These are phyloP conservation scores for Komagataella mondaviorum DNA, from an alignment of 805 yeast species.

Conservation along the genomic window DNA sequence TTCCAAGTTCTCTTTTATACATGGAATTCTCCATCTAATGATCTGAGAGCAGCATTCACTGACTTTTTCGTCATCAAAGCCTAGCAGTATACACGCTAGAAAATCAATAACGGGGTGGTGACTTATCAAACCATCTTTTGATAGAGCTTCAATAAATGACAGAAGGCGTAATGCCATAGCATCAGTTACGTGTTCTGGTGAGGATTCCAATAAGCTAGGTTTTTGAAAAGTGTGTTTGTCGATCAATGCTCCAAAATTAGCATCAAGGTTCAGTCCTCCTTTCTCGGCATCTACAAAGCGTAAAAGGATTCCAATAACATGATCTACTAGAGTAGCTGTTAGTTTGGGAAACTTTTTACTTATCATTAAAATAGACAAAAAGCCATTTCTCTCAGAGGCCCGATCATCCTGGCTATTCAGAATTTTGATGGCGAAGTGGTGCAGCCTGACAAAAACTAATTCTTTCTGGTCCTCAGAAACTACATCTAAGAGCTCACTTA, in stretches of 20 bases:
- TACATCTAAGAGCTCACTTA: not conserved
- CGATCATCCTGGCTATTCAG: not conserved
- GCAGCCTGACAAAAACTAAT: not conserved
- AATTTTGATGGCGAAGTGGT: not conserved
- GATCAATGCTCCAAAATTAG: not conserved
- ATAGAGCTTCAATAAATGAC: not conserved
- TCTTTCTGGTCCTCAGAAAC: not conserved
- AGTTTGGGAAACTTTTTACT: not conserved
- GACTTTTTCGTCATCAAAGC: not conserved
- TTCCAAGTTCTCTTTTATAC: not conserved
- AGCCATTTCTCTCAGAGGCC: not conserved
- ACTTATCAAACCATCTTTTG: not conserved
- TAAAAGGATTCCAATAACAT: not conserved
- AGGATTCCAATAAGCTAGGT: not conserved
- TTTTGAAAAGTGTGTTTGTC: not conserved
- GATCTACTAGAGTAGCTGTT: not conserved
- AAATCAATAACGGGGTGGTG: not conserved
- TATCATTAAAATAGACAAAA: not conserved
- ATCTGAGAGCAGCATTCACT: not conserved
- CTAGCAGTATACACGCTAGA: not conserved
- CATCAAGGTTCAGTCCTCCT: not conserved
- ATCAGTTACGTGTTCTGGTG: not conserved
- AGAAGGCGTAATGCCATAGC: not conserved
- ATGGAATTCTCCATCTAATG: constrained; percentile 1
- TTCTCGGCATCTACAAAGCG: not conserved